These are phyloP conservation scores for Moesziomyces sp. DNA, from an alignment of 1,284 basidiomycete genomes.

Conservation along the genomic window DNA sequence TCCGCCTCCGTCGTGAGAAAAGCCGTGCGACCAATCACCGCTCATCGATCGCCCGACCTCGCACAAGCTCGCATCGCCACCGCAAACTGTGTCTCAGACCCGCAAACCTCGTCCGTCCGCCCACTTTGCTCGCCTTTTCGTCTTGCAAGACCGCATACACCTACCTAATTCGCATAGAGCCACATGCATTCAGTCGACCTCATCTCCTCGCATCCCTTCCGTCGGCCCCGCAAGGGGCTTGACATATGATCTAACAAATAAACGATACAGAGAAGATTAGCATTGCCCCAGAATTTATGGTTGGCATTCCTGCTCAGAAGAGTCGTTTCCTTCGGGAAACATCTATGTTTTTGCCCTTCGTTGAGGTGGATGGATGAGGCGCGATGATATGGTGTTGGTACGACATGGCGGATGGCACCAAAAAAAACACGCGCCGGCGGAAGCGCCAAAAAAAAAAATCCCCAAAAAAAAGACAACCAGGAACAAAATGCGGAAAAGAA, in stretches of 20 bases:
- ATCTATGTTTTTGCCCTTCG: constrained; percentile 30
- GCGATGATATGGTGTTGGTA: not conserved
- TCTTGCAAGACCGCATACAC: constrained; percentile 13
- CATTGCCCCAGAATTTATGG: constrained; percentile 27
- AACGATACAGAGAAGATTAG: constrained; percentile 51
- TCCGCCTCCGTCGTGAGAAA: no score
- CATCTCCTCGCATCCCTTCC: not conserved
- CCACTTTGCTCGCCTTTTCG: not conserved
- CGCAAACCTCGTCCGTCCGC: not conserved
- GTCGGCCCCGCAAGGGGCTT: constrained; percentile 47
- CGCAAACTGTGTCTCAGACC: not conserved
- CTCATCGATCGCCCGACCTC: not conserved
- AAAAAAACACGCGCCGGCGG: no score
- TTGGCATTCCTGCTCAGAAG: constrained; percentile 33
- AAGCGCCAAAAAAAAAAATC: no score
- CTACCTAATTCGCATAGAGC: no score
- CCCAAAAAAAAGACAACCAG: no score
- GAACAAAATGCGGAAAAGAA: no score
- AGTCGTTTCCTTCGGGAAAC: constrained; percentile 36
- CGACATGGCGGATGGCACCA: no score
- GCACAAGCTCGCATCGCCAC: not conserved
- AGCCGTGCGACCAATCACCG: not conserved
- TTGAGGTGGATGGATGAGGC: not conserved
- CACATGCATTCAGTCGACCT: no score
- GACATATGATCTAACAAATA: constrained; percentile 52